These are phyloP conservation scores for Tricholoma sp. DNA, from an alignment of 768 basidiomycete genomes.

Conservation along the genomic window DNA sequence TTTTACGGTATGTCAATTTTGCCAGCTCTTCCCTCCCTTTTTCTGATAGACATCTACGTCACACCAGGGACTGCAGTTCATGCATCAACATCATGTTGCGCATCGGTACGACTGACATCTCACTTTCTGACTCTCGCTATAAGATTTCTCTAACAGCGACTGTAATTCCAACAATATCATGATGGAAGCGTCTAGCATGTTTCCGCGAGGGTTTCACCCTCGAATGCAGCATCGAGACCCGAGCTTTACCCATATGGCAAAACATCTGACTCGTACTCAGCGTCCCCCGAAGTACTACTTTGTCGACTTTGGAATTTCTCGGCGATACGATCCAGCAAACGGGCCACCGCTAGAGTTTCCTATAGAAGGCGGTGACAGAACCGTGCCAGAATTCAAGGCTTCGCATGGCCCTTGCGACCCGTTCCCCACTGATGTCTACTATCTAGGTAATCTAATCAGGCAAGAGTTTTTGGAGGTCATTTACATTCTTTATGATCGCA, in stretches of 20 bases:
- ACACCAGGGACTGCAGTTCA: conserved; percentile 23
- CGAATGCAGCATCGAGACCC: too few relatives aligned
- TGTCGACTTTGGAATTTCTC: conserved; percentile 19
- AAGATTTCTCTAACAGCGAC: too few relatives aligned
- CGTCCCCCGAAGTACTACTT: conserved; percentile 18
- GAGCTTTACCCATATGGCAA: too few relatives aligned
- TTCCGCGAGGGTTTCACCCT: too few relatives aligned
- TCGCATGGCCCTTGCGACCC: too few relatives aligned
- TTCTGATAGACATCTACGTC: not conserved
- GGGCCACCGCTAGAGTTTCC: too few relatives aligned
- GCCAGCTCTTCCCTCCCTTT: not conserved
- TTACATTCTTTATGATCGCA: too few relatives aligned
- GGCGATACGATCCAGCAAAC: not conserved
- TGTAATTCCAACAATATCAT: too few relatives aligned
- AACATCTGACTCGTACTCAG: conserved; percentile 6
- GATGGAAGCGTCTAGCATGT: too few relatives aligned
- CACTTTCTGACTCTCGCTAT: not conserved
- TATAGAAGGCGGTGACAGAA: conserved; percentile 31
- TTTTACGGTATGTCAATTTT: not conserved
- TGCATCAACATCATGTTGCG: conserved; percentile 17
- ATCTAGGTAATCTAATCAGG: conserved; percentile 24
- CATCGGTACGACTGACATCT: conserved; percentile 21
- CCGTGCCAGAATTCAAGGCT: conserved; percentile 27
- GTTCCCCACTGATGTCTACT: too few relatives aligned
- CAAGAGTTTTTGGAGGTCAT: conserved; percentile 13